phyloP scores from a whole-genome alignment of 805 yeast species.

The Ogataea pignaliae region DNA sequence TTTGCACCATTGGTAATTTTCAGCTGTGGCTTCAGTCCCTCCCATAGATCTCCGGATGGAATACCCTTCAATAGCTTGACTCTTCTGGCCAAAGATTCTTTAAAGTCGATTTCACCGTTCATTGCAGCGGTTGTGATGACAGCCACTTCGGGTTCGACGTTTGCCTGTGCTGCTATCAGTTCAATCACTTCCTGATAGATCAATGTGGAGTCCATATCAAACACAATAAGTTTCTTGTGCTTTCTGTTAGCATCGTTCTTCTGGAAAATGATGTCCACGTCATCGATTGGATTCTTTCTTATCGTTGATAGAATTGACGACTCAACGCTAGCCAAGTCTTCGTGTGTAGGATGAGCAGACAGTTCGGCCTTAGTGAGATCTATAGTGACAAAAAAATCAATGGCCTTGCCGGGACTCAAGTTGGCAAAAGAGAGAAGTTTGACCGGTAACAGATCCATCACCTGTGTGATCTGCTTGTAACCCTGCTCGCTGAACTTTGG shows the following conservation, averaged over 20 bases:
- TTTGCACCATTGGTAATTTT: constrained; percentile 80
- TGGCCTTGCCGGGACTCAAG: constrained; percentile 33
- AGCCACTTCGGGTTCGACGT: constrained; percentile 81
- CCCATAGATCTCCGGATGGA: constrained; percentile 68
- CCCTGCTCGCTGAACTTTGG: constrained; percentile 17
- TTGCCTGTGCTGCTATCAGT: constrained; percentile 89
- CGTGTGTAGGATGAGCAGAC: constrained; percentile 1
- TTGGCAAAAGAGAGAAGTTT: constrained; percentile 24
- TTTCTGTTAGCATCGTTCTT: constrained; percentile 27
- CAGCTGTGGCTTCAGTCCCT: constrained; percentile 65
- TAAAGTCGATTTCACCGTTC: constrained; percentile 95
- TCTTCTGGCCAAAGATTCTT: constrained; percentile 69
- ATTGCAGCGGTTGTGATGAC: constrained; percentile 89
- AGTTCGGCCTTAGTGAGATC: constrained; percentile 13
- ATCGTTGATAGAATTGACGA: constrained; percentile 11
- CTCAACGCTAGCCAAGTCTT: constrained; percentile 14
- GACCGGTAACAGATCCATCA: constrained; percentile 29
- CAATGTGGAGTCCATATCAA: constrained; percentile 97
- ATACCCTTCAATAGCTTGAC: constrained; percentile 82
- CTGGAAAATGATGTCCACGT: constrained; percentile 43
- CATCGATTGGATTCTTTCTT: constrained; percentile 21
- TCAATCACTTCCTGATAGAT: constrained; percentile 97
- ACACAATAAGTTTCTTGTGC: constrained; percentile 62
- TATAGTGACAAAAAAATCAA: constrained; percentile 32
- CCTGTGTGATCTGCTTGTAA: constrained; percentile 19